Percentiles rank a stretch among this genome's conserved stretches.
These are phyloP conservation scores for Scopulariopsis brevicaulis DNA, from an alignment of 2,329 filamentous ascomycete species.

Conservation along the genomic window DNA sequence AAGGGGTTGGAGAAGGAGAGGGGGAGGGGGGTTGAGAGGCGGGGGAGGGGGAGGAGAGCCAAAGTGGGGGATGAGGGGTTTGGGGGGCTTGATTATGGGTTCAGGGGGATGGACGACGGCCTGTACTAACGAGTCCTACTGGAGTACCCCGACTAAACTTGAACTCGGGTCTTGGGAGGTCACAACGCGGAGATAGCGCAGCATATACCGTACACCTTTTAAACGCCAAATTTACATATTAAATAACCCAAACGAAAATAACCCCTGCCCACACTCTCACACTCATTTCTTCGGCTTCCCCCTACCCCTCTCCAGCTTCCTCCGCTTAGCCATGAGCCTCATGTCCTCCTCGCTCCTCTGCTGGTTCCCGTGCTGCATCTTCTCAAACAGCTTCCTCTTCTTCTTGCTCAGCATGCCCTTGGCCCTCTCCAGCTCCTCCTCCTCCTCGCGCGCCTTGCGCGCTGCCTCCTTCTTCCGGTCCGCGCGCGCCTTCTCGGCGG, in stretches of 20 bases:
- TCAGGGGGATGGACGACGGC: not conserved
- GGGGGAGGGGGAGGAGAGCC: not conserved
- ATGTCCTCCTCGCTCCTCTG: slow-evolving; percentile 87
- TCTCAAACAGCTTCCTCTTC: slow-evolving; percentile 94
- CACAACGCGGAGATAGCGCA: not conserved
- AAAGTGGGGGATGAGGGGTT: not conserved
- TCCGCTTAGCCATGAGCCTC: slow-evolving; percentile 77
- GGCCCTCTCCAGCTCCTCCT: slow-evolving; percentile 80
- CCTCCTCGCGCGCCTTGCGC: slow-evolving; percentile 62
- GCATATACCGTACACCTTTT: not conserved
- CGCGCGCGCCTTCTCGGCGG: slow-evolving; percentile 48
- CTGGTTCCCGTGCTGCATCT: slow-evolving; percentile 93
- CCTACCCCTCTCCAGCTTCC: slow-evolving; percentile 68
- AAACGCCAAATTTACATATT: slow-evolving; percentile 3
- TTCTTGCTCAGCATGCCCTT: slow-evolving; percentile 98
- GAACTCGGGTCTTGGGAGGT: too few relatives aligned
- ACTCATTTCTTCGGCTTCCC: slow-evolving; percentile 25
- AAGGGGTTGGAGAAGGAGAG: slow-evolving; percentile 7
- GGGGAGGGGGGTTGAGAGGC: slow-evolving; percentile 3
- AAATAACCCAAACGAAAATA: not conserved
- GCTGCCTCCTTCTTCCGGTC: slow-evolving; percentile 58
- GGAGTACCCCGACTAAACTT: too few relatives aligned
- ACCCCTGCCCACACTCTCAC: not conserved
- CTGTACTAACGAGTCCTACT: not conserved
- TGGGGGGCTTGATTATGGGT: not conserved